Evolutionary conservation across 805 yeast species (phyloP).

Genomic region (Brettanomyces nanus): DNA sequence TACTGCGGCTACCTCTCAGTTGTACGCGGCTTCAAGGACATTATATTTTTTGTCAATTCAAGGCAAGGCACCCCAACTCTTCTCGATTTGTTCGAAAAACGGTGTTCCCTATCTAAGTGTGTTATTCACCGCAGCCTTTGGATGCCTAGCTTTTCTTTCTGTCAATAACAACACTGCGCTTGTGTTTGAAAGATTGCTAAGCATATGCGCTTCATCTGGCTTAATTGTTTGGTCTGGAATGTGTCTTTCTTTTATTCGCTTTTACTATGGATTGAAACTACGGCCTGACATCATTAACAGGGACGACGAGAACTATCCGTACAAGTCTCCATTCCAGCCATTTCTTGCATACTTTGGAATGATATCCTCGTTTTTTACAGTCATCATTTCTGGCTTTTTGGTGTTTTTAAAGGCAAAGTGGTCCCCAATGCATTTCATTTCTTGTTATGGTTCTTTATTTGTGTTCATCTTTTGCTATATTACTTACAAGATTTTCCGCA

Average conservation of each 20-base stretch:
- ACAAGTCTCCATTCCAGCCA: slow-evolving; percentile 49
- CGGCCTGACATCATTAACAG: slow-evolving; percentile 50
- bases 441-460: slow-evolving; percentile 46
- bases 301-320: slow-evolving; percentile 48
- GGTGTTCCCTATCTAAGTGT: slow-evolving; percentile 77
- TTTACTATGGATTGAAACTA: slow-evolving; percentile 43
- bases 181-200: slow-evolving; percentile 60
- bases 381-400: slow-evolving; percentile 42
- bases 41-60: slow-evolving; percentile 46
- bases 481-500: slow-evolving; percentile 45
- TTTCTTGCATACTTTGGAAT: slow-evolving; percentile 43
- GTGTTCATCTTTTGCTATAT: slow-evolving; percentile 36
- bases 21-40: slow-evolving; percentile 56
- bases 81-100: slow-evolving; percentile 47
- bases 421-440: slow-evolving; percentile 41
- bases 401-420: slow-evolving; percentile 41
- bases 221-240: slow-evolving; percentile 71
- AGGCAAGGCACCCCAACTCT: slow-evolving; percentile 53
- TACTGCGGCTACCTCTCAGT: slow-evolving; percentile 48
- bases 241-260: slow-evolving; percentile 48
- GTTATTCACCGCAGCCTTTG: slow-evolving; percentile 51
- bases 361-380: slow-evolving; percentile 31
- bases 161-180: slow-evolving; percentile 48
- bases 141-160: slow-evolving; percentile 52
- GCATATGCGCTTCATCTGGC: slow-evolving; percentile 66